Evolutionary conservation across 2,329 filamentous ascomycete species (phyloP).

Genomic region (Bipolaris zeicola): DNA sequence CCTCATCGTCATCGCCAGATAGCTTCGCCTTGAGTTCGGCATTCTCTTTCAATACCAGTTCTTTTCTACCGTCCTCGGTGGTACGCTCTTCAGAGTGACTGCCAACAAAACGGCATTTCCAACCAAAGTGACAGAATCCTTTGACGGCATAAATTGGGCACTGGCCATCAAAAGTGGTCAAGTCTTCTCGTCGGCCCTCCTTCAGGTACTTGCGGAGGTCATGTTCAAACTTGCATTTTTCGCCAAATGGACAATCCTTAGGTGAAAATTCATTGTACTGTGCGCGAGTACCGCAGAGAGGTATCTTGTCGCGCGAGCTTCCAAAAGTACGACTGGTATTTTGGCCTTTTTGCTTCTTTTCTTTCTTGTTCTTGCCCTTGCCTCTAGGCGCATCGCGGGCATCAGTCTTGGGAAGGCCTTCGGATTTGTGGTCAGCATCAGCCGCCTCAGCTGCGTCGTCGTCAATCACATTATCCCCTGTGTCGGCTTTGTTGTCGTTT

Average conservation of each 20-base stretch:
- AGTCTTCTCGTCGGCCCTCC: constrained; percentile 79
- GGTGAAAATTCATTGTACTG: constrained; percentile 82
- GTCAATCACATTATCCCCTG: constrained; percentile 45
- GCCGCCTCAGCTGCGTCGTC: constrained; percentile 66
- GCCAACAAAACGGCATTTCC: constrained; percentile 90
- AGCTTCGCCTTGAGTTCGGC: constrained; percentile 53
- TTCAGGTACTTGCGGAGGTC: constrained; percentile 83
- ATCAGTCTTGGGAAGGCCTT: constrained; percentile 44
- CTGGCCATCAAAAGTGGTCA: constrained; percentile 74
- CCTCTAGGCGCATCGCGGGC: constrained; percentile 47
- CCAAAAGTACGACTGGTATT: constrained; percentile 85
- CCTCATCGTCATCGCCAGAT: constrained; percentile 48
- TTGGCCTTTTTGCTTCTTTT: constrained; percentile 73
- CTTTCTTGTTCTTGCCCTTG: constrained; percentile 59
- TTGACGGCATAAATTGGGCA: constrained; percentile 82
- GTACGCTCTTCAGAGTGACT: constrained; percentile 85
- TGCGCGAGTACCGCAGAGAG: constrained; percentile 76
- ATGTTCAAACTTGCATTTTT: constrained; percentile 81
- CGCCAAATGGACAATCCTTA: constrained; percentile 73
- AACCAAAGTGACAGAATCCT: constrained; percentile 81
- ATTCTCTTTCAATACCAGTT: constrained; percentile 73
- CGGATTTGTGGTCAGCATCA: constrained; percentile 48
- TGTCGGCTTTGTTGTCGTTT: constrained; percentile 31
- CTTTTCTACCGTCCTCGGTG: constrained; percentile 78
- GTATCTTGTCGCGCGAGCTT: constrained; percentile 74